Conservation (phyloP, 345 rosid species). For the Brassica carinata region DNA sequence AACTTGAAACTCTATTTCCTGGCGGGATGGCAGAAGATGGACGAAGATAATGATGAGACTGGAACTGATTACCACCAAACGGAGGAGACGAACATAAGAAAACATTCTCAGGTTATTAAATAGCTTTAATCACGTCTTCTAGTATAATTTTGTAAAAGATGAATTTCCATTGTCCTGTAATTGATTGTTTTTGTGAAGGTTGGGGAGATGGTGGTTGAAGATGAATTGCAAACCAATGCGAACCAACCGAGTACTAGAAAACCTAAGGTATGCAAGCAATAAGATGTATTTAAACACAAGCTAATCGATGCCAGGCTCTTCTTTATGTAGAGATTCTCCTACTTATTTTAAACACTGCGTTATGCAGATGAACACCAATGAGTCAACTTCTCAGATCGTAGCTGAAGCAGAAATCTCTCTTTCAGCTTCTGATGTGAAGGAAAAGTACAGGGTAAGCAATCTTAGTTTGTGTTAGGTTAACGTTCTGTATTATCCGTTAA, state of each 20-base stretch:
- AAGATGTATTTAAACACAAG: background rate
- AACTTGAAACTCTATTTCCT: slow-evolving; percentile 10
- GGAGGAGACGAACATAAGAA: slow-evolving; percentile 37
- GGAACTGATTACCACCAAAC: slow-evolving; percentile 11
- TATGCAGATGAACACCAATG: slow-evolving; percentile 29
- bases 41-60: slow-evolving; percentile 32
- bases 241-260: slow-evolving; percentile 48
- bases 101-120: slow-evolving; percentile 36
- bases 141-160: background rate
- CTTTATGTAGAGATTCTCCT: background rate
- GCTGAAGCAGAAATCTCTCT: slow-evolving; percentile 45
- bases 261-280: slow-evolving; percentile 48
- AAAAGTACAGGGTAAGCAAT: slow-evolving; percentile 63
- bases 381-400: slow-evolving; percentile 42
- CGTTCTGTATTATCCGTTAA: background rate
- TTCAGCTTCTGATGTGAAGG: slow-evolving; percentile 65
- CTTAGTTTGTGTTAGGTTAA: background rate
- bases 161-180: background rate
- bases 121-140: background rate
- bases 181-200: slow-evolving; percentile 2
- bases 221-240: slow-evolving; percentile 18
- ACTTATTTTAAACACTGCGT: background rate
- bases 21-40: slow-evolving; percentile 34
- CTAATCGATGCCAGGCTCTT: slow-evolving; percentile 9
- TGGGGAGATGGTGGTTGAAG: slow-evolving; percentile 30